A percentile compares a stretch with the other conserved stretches of the same genome.
phyloP scores from a whole-genome alignment of 164 flowering plant genomes.

The Stephania japonica region DNA sequence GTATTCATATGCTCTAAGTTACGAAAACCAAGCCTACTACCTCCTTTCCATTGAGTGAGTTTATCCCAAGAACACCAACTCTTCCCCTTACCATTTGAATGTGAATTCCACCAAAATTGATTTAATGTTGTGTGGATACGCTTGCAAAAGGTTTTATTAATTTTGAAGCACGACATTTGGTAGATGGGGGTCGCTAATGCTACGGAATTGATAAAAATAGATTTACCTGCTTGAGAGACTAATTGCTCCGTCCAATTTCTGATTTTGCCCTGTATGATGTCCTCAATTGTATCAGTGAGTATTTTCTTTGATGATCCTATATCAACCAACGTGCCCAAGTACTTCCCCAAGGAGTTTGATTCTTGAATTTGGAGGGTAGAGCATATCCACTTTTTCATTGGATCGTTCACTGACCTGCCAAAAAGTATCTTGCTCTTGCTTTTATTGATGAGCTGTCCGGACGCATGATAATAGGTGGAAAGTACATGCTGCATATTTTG shows the following conservation, averaged over 20 bases:
- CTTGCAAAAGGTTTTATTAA: background rate
- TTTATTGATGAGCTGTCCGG: background rate
- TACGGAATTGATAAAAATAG: background rate
- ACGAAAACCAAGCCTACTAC: background rate
- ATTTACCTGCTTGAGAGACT: background rate
- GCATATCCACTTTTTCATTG: background rate
- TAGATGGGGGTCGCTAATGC: background rate
- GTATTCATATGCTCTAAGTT: background rate
- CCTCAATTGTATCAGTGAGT: background rate
- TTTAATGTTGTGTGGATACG: background rate
- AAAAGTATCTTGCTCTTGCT: background rate
- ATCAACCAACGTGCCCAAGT: background rate
- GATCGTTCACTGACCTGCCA: background rate
- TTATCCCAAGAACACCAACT: background rate
- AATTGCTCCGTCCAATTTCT: background rate
- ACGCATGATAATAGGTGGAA: background rate
- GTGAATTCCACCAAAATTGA: background rate
- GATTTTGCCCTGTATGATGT: background rate
- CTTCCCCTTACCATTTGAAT: background rate
- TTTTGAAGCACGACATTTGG: background rate
- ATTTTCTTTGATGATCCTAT: background rate
- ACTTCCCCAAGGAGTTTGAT: background rate
- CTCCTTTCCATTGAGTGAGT: no score
- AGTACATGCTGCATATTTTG: no score
- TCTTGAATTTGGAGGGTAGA: no score